Evolutionary conservation across 306 rosid species (phyloP).

Genomic region (Fragaria nilgerrensis): DNA sequence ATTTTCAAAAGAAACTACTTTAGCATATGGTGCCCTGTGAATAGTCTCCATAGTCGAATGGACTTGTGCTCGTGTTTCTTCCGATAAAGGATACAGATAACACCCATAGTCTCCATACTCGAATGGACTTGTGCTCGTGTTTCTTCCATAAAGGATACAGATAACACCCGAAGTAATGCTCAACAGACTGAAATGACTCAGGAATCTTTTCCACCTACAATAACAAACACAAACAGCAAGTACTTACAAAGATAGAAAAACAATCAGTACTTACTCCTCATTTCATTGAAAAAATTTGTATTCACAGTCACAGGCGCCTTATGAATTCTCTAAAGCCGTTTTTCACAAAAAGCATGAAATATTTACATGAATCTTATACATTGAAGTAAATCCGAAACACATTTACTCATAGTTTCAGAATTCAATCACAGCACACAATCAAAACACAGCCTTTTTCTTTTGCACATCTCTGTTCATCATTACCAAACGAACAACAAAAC

Average conservation of each 20-base stretch:
- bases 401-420: no score
- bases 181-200: constrained; percentile 27
- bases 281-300: no score
- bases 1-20: constrained; percentile 36
- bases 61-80: constrained; percentile 52
- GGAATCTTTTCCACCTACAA: constrained; percentile 48
- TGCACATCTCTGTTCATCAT: no score
- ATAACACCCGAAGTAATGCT: constrained; percentile 38
- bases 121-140: no score
- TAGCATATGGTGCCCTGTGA: constrained; percentile 43
- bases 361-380: neutral
- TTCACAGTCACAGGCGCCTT: neutral
- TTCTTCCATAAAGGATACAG: no score
- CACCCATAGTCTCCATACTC: no score
- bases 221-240: neutral
- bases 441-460: no score
- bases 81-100: constrained; percentile 51
- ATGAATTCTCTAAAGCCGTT: neutral
- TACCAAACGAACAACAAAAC: no score
- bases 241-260: neutral
- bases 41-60: constrained; percentile 50
- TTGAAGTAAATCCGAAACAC: neutral
- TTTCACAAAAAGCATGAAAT: no score
- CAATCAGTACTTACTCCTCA: no score
- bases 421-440: no score